phyloP scores from a whole-genome alignment of 768 basidiomycete genomes.

The Tulasnella sp. region DNA sequence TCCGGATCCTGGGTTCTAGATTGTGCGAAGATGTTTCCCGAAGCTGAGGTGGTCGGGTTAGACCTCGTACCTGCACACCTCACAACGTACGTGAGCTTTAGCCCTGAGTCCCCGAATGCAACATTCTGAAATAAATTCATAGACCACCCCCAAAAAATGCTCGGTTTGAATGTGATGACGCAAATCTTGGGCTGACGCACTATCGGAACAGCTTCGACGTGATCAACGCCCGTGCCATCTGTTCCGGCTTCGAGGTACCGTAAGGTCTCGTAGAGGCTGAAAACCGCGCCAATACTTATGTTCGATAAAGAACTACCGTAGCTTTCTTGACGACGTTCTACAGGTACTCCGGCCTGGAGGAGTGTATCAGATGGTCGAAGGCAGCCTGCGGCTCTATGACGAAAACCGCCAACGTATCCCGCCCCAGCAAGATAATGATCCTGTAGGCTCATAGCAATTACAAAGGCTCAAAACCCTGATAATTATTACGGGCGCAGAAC shows the following conservation, averaged over 20 bases:
- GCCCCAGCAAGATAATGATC: not conserved
- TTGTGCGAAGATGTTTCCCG: not conserved
- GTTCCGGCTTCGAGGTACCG: not conserved
- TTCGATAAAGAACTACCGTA: not conserved
- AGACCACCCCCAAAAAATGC: slow-evolving; percentile 7
- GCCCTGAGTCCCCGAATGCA: no score
- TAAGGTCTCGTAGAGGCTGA: not conserved
- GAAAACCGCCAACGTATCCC: not conserved
- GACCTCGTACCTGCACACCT: slow-evolving; percentile 16
- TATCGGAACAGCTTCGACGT: slow-evolving; percentile 10
- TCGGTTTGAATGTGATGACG: slow-evolving; percentile 15
- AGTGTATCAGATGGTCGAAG: not conserved
- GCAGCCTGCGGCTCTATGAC: not conserved
- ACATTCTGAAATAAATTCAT: not conserved
- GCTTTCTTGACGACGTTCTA: not conserved
- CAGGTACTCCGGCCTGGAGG: slow-evolving; percentile 6
- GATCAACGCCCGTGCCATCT: not conserved
- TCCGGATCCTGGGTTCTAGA: slow-evolving; percentile 9
- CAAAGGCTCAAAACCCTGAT: not conserved
- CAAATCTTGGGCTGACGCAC: slow-evolving; percentile 6
- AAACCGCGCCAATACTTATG: not conserved
- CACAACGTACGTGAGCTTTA: not conserved
- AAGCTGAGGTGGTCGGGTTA: slow-evolving; percentile 3
- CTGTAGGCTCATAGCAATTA: not conserved
- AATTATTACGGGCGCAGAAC: not conserved